phyloP scores from a whole-genome alignment of 176 grass and related monocot genomes.

The Rhynchospora tenuis region DNA sequence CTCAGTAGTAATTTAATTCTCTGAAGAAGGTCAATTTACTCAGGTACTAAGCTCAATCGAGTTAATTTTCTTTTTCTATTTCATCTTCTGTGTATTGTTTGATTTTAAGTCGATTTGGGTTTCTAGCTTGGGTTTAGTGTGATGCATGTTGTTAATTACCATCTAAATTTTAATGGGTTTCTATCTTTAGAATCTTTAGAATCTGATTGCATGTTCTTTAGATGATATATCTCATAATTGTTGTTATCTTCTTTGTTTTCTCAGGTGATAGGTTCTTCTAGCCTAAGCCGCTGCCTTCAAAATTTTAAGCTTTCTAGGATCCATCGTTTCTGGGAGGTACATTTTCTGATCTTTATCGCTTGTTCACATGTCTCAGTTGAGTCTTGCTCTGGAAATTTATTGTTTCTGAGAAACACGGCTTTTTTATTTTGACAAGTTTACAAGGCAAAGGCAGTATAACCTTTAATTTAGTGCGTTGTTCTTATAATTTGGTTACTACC shows the following conservation, averaged over 20 bases:
- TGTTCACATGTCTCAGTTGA: background rate
- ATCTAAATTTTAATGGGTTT: no score
- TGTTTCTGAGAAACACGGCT: background rate
- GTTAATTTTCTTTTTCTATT: no score
- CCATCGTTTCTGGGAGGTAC: background rate
- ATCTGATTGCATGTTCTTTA: no score
- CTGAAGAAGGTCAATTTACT: no score
- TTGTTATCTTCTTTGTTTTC: background rate
- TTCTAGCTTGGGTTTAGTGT: no score
- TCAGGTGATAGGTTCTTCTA: background rate
- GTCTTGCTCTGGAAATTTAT: background rate
- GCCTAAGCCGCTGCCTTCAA: background rate
- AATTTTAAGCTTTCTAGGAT: background rate
- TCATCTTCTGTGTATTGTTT: no score
- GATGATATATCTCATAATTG: background rate
- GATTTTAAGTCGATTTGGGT: no score
- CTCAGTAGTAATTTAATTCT: no score
- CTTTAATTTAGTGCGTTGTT: background rate
- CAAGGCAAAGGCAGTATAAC: background rate
- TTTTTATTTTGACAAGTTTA: background rate
- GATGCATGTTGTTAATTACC: no score
- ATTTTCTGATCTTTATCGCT: background rate
- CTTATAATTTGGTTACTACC: background rate
- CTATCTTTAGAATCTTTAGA: no score
- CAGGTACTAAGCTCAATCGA: no score